phyloP scores from a whole-genome alignment of 257 asterid species.

The Paulownia fortunei region DNA sequence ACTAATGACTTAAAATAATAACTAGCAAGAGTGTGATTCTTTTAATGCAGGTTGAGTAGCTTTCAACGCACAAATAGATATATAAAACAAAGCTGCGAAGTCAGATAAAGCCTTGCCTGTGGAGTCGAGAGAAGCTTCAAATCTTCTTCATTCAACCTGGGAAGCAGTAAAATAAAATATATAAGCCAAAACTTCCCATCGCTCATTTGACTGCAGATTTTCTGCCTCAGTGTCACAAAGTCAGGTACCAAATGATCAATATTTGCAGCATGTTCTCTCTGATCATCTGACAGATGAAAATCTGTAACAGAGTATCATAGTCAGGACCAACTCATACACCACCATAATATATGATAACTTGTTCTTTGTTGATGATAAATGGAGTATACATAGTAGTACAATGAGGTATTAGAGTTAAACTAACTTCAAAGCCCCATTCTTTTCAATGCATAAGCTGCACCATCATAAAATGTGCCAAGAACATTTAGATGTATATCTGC shows the following conservation, averaged over 20 bases:
- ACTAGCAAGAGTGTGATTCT: background rate
- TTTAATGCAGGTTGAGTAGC: conserved; percentile 11
- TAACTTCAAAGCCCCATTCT: conserved; percentile 4
- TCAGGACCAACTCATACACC: conserved; percentile 34
- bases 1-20: background rate
- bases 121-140: conserved; percentile 64
- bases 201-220: conserved; percentile 54
- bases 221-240: conserved; percentile 61
- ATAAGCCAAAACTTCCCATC: conserved; percentile 76
- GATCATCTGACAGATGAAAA: conserved; percentile 63
- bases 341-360: background rate
- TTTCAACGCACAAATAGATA: background rate
- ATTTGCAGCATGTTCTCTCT: conserved; percentile 67
- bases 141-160: conserved; percentile 69
- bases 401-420: background rate
- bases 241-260: conserved; percentile 71
- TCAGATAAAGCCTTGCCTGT: conserved; percentile 59
- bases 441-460: conserved; percentile 1
- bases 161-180: conserved; percentile 71
- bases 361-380: background rate
- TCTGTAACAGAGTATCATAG: conserved; percentile 49
- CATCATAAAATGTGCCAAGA: background rate
- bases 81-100: background rate
- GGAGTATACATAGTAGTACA: background rate
- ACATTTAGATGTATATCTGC: background rate